Percentiles rank a stretch among this genome's conserved stretches.
Evolutionary conservation across 371 early-diverging fungal species (phyloP).

Genomic region (Dentiscutata heterogama): DNA sequence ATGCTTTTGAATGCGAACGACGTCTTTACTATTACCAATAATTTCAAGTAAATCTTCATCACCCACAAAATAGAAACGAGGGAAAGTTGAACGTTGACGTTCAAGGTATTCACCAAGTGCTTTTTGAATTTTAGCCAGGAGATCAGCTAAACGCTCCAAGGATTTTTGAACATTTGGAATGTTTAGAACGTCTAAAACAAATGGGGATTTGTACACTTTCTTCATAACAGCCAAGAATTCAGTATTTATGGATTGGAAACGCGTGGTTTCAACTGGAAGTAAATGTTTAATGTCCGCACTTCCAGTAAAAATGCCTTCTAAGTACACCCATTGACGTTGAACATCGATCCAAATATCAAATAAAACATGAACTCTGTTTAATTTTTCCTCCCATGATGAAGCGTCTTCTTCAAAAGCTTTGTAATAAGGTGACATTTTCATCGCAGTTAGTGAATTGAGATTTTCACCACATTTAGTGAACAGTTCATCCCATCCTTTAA

Average conservation of each 20-base stretch:
- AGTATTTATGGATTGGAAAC: slow-evolving; percentile 96
- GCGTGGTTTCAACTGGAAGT: slow-evolving; percentile 92
- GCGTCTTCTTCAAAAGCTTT: slow-evolving; percentile 99
- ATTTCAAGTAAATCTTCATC: slow-evolving; percentile 99
- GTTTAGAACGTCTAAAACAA: slow-evolving; percentile 93
- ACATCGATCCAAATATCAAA: slow-evolving; percentile 99
- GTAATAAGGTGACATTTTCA: slow-evolving; percentile 98
- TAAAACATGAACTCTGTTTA: slow-evolving; percentile 94
- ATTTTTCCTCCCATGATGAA: slow-evolving; percentile 93
- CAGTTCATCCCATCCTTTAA: slow-evolving; percentile 98
- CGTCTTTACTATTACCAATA: slow-evolving; percentile 98
- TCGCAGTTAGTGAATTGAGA: slow-evolving; percentile 93
- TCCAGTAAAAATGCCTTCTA: slow-evolving; percentile 97
- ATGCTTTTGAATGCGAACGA: slow-evolving; percentile 95
- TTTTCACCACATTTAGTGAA: slow-evolving; percentile 97
- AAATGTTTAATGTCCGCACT: slow-evolving; percentile 97
- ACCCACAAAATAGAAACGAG: slow-evolving; percentile 99
- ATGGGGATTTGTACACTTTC: slow-evolving; percentile 97
- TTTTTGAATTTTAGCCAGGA: slow-evolving; percentile 95
- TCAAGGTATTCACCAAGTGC: slow-evolving; percentile 98
- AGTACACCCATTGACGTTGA: slow-evolving; percentile 99
- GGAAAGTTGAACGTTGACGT: slow-evolving; percentile 95
- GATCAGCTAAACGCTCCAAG: slow-evolving; percentile 93
- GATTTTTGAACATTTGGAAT: slow-evolving; percentile 95
- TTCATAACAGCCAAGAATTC: slow-evolving; percentile 98